These are phyloP conservation scores for Lodderomyces margitis DNA, from an alignment of 1,139 yeast species.

Conservation along the genomic window DNA sequence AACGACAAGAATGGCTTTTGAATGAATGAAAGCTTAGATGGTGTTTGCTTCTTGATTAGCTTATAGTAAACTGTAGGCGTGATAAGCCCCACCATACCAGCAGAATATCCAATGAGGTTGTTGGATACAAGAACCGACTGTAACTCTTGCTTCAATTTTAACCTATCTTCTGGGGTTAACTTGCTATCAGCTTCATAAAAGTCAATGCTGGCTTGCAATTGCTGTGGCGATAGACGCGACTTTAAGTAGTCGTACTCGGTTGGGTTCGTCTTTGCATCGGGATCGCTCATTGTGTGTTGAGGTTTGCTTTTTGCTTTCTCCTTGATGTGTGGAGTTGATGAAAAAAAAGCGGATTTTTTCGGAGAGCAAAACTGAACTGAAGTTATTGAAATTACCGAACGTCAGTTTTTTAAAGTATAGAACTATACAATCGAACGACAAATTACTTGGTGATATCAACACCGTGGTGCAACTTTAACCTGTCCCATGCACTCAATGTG, in stretches of 20 bases:
- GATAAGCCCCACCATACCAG: constrained; percentile 25
- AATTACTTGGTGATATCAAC: constrained; percentile 13
- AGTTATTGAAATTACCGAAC: no score
- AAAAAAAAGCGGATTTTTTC: neutral
- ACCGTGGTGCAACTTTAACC: constrained; percentile 32
- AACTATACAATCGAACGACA: neutral
- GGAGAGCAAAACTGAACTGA: no score
- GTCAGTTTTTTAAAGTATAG: neutral
- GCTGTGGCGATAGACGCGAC: constrained; percentile 24
- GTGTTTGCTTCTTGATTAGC: constrained; percentile 10
- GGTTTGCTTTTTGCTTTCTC: neutral
- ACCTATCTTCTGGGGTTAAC: constrained; percentile 32
- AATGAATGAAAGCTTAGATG: constrained; percentile 13
- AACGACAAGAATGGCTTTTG: constrained; percentile 36
- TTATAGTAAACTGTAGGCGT: constrained; percentile 26
- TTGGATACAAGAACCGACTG: constrained; percentile 25
- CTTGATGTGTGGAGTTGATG: neutral
- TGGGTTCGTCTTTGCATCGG: neutral
- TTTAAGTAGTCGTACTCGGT: constrained; percentile 4
- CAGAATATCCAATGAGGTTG: constrained; percentile 25
- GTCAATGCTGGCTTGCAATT: constrained; percentile 32
- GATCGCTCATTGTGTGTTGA: neutral
- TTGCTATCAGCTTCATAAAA: constrained; percentile 45
- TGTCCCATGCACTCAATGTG: constrained; percentile 30
- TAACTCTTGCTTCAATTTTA: constrained; percentile 32